Percentiles rank a stretch among this genome's conserved stretches.
These are phyloP conservation scores for Debaryomyces tyrocola DNA, from an alignment of 805 yeast species.

Conservation along the genomic window DNA sequence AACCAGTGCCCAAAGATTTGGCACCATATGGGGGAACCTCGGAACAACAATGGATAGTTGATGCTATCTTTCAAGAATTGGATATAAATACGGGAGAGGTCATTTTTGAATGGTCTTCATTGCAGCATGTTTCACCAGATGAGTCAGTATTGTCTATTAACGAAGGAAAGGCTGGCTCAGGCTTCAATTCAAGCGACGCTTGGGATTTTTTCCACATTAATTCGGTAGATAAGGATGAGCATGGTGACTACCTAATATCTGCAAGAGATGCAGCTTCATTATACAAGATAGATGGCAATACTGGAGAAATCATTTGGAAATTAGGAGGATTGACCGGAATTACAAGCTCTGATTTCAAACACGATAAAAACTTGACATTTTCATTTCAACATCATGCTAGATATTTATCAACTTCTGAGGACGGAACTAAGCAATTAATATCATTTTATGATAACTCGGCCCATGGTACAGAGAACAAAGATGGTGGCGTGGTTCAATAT, in stretches of 20 bases:
- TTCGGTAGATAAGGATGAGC: slow-evolving; percentile 35
- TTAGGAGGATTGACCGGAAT: slow-evolving; percentile 25
- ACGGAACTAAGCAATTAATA: slow-evolving; percentile 25
- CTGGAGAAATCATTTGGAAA: slow-evolving; percentile 36
- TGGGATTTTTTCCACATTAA: slow-evolving; percentile 43
- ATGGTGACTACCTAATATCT: slow-evolving; percentile 34
- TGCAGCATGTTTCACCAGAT: slow-evolving; percentile 32
- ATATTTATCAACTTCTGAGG: slow-evolving; percentile 19
- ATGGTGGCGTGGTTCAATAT: slow-evolving; percentile 21
- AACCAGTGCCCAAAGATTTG: slow-evolving; percentile 30
- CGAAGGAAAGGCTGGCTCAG: slow-evolving; percentile 35
- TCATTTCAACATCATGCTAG: slow-evolving; percentile 41
- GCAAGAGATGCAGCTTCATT: slow-evolving; percentile 35
- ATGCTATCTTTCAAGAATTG: slow-evolving; percentile 35
- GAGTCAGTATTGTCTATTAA: slow-evolving; percentile 29
- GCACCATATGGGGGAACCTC: slow-evolving; percentile 22
- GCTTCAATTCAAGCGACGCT: slow-evolving; percentile 30
- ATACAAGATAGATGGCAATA: slow-evolving; percentile 33
- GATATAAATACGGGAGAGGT: slow-evolving; percentile 35
- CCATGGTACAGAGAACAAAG: slow-evolving; percentile 32
- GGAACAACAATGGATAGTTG: slow-evolving; percentile 33
- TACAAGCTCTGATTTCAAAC: slow-evolving; percentile 14
- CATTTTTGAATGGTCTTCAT: slow-evolving; percentile 33
- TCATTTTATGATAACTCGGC: slow-evolving; percentile 39
- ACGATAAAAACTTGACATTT: slow-evolving; percentile 22